Evolutionary conservation across 2,329 filamentous ascomycete genomes (phyloP), one percentile per base, ranked within the genome.

Genomic region (Fusarium sp.): DNA sequence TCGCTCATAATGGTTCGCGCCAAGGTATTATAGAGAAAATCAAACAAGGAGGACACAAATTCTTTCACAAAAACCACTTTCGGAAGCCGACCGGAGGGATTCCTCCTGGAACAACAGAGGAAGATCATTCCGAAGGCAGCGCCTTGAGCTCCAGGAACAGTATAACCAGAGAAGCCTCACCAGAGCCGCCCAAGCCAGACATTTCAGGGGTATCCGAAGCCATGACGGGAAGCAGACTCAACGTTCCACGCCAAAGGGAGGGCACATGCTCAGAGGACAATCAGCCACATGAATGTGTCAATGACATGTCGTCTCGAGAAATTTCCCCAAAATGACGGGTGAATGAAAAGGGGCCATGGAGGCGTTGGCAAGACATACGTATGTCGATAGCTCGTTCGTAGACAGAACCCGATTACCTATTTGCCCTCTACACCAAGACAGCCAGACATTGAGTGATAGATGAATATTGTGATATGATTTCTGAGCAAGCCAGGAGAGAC

Each of bases 251-350:
- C 14, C 46, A 61, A n/a, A 61, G 62, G 39, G 57, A 66, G 11
- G 49, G 56, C 15, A 70, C 67, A 11, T 79, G 77, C 43, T 78
- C 76, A 8, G 77, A 79, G 52, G 77, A 79, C 33, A 66, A 74
- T 33, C 63, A 64, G 35, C 76, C 76, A 17, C 76, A 79, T 42
- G 48, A 73, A 9, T 79, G 75, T 29, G 69, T 70, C 37, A 67
- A 78, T 51, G 73, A 76, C 51, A 42, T 58, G 11, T 63, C 58
- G 13, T 56, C 61, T 33, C 43, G 52, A 31, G 47, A 58, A n/a
- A 25, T 20, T n/a, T 69, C 65, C 31, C 59, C 56, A 8, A 50
- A 47, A 21, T 59, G 39, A 58, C 40, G 20, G 14, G 20, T 21
- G 13, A 21, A 31, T 29, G 42, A 13, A 20, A 18, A 35, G 49